These are phyloP conservation scores for Lenzites betulinus DNA, from an alignment of 768 basidiomycete species.

Conservation along the genomic window DNA sequence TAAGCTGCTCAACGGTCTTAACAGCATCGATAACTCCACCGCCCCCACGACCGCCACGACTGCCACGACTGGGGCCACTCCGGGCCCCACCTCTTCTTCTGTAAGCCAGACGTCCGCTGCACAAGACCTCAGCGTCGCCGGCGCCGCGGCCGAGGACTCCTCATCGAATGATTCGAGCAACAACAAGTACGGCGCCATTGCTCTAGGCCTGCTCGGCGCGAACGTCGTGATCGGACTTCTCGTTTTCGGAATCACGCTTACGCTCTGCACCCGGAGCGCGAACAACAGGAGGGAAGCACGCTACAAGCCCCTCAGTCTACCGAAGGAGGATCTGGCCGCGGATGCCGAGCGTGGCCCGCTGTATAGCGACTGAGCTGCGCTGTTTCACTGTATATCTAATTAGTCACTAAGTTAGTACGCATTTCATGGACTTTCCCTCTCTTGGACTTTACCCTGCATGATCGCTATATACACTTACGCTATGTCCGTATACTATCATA, in stretches of 20 bases:
- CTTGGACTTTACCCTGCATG: not conserved
- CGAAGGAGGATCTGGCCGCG: not conserved
- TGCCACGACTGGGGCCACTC: not conserved
- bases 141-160: not conserved
- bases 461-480: not conserved
- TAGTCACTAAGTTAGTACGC: too few species aligned
- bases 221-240: slow-evolving; percentile 1
- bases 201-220: not conserved
- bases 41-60: not conserved
- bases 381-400: too few species aligned
- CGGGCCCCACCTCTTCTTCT: not conserved
- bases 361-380: not conserved
- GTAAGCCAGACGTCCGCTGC: not conserved
- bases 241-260: not conserved
- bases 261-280: not conserved
- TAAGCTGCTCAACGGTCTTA: not conserved
- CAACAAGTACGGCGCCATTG: not conserved
- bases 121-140: not conserved
- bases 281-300: not conserved
- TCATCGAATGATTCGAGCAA: not conserved
- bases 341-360: not conserved
- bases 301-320: slow-evolving; percentile 5
- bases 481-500: not conserved
- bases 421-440: not conserved
- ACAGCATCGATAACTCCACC: not conserved